Percentiles rank a stretch among this genome's conserved stretches.
phyloP scores from a whole-genome alignment of 192 early-diverging fungal species.

The Rhizophagus clarus region DNA sequence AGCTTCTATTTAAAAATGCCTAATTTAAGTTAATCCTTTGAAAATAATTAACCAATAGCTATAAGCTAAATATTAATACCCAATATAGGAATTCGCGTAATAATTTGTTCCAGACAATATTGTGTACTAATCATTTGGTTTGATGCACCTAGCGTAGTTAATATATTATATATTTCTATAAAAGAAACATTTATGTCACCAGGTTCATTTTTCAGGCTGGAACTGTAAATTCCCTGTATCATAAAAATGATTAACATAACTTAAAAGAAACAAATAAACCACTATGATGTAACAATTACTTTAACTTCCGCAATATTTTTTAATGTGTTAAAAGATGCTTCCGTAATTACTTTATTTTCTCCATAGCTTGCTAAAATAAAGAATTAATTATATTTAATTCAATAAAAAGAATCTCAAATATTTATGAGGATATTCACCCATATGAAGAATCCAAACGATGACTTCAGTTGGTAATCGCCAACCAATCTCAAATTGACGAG shows the following conservation, averaged over 20 bases:
- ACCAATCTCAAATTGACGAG: slow-evolving; percentile 14
- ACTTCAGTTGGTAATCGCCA: background rate
- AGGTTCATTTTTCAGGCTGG: background rate
- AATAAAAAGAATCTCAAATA: background rate
- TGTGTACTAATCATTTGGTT: background rate
- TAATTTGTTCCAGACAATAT: background rate
- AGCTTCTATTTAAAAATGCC: background rate
- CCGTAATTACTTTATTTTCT: slow-evolving; percentile 1
- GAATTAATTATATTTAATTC: background rate
- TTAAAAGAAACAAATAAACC: background rate
- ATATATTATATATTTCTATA: background rate
- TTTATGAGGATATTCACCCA: background rate
- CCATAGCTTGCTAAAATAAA: slow-evolving; percentile 14
- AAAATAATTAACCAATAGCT: background rate
- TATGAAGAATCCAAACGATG: slow-evolving; percentile 11
- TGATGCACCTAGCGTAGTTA: background rate
- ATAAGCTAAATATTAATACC: background rate
- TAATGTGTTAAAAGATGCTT: slow-evolving; percentile 27
- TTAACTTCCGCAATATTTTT: slow-evolving; percentile 8
- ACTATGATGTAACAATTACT: background rate
- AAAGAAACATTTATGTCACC: background rate
- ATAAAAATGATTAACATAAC: background rate
- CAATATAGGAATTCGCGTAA: background rate
- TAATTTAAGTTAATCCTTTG: background rate
- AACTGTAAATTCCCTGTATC: background rate